Conservation (phyloP, 108 stramenopile species). For the Hondaea fermentalgiana region DNA sequence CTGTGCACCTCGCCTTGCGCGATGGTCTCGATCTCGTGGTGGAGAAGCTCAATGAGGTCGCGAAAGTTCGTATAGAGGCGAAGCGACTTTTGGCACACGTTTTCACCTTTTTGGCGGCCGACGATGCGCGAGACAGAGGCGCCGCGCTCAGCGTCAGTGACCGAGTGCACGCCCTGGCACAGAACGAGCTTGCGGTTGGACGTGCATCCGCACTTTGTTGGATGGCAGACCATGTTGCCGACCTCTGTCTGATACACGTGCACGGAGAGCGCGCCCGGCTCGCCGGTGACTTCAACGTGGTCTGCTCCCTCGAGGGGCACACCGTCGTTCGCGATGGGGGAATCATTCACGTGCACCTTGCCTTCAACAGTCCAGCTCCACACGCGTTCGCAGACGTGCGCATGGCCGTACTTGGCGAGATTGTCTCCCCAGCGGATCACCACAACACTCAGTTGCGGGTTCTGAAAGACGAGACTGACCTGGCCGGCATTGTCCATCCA, state of each 20-base stretch:
- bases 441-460: not conserved
- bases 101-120: not conserved
- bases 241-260: not conserved
- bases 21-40: not conserved
- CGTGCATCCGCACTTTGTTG: not conserved
- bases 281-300: not conserved
- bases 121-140: not conserved
- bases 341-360: not conserved
- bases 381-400: not conserved
- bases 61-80: not conserved
- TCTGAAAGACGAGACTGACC: not conserved
- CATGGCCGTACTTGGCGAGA: not conserved
- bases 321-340: not conserved
- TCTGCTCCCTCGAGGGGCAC: not conserved
- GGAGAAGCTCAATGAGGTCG: constrained; percentile 9
- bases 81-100: not conserved
- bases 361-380: not conserved
- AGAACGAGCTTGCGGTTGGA: not conserved
- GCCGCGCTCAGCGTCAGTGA: constrained; percentile 6
- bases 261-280: not conserved
- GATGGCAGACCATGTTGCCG: not conserved
- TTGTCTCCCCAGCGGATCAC: not conserved
- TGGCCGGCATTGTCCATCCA: constrained; percentile 1
- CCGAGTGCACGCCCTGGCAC: not conserved
- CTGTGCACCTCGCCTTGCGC: not conserved